Evolutionary conservation across 1,284 basidiomycete species (phyloP), one percentile per base, ranked within the genome.

Genomic region (Moesziomyces sp.): DNA sequence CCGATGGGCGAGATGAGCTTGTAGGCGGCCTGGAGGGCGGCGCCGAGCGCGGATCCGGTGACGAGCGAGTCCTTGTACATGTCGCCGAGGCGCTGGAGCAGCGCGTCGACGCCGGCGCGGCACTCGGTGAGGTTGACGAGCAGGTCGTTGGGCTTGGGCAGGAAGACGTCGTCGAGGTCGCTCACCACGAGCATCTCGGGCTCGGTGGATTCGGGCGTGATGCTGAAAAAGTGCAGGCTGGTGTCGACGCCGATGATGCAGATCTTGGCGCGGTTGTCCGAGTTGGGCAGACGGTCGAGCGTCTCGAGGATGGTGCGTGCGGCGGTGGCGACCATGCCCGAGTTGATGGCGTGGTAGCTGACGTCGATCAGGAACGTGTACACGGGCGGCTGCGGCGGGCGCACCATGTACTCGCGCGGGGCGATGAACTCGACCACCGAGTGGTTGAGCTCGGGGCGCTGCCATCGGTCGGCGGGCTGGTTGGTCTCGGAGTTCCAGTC

Each of bases 331-430:
- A 98, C 93, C 95, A 99, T 98, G 55, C 94, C 92, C 60, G 64
- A 76, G 51, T 66, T 58, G 57, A 99, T 89, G 40, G 95, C 94
- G 46, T 91, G 86, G 83, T 97, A 93, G 80, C 92, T 93, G 75
- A 99, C 94, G 83, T 99, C 97, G 85, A 99, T 93, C 79, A 99
- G 88, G 88, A 99, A 98, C 58, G 96, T 90, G 86, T 97, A 98
- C 55, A 97, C 93, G 18, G 95, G 93, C 13, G 97, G 94, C 85
- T 98, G 97, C 44, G 97, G 97, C 18, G 97, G 93, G 72, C 97
- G 92, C 30, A 88, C 94, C 96, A 99, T 98, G 86, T 99, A 99
- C 86, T 99, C 97, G 1, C 95, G 96, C 10, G 97, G 96, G 3
- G 97, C 97, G 65, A 99, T 92, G 82, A 92, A 99, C 85, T 99